These are phyloP conservation scores for Panaeolus cyanescens DNA, from an alignment of 768 basidiomycete species.

Conservation along the genomic window DNA sequence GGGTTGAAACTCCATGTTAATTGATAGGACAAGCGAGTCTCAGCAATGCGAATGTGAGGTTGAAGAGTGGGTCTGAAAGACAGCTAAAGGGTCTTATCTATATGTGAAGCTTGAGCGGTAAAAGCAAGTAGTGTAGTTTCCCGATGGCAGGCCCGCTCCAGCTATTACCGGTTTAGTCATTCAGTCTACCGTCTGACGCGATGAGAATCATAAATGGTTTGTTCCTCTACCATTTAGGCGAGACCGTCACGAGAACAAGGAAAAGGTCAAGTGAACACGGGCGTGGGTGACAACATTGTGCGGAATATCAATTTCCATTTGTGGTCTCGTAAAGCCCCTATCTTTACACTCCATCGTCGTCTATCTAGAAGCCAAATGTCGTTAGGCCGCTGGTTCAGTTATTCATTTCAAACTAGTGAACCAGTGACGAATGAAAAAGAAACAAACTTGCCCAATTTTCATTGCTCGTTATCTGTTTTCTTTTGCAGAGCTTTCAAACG, in stretches of 20 bases:
- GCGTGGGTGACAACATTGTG: not conserved
- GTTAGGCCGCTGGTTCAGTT: no score
- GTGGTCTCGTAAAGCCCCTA: not conserved
- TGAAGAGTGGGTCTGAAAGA: not conserved
- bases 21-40: not conserved
- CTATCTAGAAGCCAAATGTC: no score
- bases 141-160: not conserved
- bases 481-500: no score
- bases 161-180: constrained; percentile 1
- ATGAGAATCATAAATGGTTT: not conserved
- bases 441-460: no score
- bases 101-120: not conserved
- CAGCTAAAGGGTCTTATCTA: not conserved
- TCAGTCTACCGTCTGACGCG: not conserved
- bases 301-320: not conserved
- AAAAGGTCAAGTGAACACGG: not conserved
- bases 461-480: no score
- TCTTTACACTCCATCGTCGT: no score
- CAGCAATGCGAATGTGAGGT: not conserved
- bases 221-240: no score
- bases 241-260: not conserved
- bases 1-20: constrained; percentile 30
- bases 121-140: not conserved
- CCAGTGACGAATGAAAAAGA: no score
- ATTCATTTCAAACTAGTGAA: no score